Conservation (phyloP, 2,329 filamentous ascomycete genomes). For the Neonectria coccinea region DNA sequence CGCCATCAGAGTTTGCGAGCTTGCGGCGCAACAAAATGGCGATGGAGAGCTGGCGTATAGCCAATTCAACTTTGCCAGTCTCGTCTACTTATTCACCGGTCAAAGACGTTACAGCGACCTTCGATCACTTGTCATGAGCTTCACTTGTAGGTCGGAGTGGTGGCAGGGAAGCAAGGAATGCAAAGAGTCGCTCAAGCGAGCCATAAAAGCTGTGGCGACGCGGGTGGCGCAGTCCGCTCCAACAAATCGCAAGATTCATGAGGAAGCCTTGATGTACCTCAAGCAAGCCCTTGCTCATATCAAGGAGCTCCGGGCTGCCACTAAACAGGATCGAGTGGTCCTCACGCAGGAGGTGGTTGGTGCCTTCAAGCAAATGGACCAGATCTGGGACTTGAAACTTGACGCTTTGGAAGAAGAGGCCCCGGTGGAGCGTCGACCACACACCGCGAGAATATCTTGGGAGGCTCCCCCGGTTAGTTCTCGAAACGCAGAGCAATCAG, state of each 20-base stretch:
- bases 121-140: constrained; percentile 46
- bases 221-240: constrained; percentile 34
- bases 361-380: constrained; percentile 37
- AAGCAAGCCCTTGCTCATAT: constrained; percentile 40
- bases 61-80: constrained; percentile 53
- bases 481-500: constrained; percentile 1
- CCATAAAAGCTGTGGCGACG: constrained; percentile 50
- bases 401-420: constrained; percentile 25
- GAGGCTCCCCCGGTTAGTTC: constrained; percentile 17
- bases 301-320: constrained; percentile 37
- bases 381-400: constrained; percentile 29
- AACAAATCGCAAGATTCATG: constrained; percentile 36
- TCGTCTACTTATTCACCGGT: constrained; percentile 51
- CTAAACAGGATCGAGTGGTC: constrained; percentile 34
- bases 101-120: constrained; percentile 49
- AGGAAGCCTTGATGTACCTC: constrained; percentile 38
- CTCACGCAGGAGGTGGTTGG: constrained; percentile 35
- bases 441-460: constrained; percentile 28
- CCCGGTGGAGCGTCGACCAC: constrained; percentile 19
- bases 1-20: constrained; percentile 50
- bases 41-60: constrained; percentile 52
- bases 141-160: constrained; percentile 48
- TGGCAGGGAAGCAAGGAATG: constrained; percentile 54
- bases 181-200: constrained; percentile 54
- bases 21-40: constrained; percentile 54